phyloP scores from a whole-genome alignment of 345 rosid genomes.

The Populus davidiana region DNA sequence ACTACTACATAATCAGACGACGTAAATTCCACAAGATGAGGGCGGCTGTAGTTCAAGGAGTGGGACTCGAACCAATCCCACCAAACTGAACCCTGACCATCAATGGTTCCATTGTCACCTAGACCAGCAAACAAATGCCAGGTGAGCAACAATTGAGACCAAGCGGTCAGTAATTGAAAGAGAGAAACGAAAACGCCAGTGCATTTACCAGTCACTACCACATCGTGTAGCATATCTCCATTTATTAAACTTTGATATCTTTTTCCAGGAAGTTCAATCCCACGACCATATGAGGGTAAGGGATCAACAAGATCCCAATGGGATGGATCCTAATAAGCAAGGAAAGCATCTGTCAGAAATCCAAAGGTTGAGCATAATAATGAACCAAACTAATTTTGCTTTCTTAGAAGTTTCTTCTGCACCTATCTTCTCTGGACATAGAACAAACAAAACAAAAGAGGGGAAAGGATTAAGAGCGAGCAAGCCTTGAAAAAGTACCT shows the following conservation, averaged over 20 bases:
- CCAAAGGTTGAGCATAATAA: not conserved
- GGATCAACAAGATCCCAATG: constrained; percentile 85
- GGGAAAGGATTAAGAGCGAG: not conserved
- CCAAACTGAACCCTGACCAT: constrained; percentile 88
- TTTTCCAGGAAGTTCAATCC: constrained; percentile 71
- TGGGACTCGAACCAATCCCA: constrained; percentile 72
- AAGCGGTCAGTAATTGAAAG: not conserved
- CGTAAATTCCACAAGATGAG: constrained; percentile 76
- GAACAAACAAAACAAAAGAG: not conserved
- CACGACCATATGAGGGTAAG: constrained; percentile 84
- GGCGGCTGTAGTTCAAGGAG: constrained; percentile 78
- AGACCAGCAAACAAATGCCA: not conserved
- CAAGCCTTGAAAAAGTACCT: constrained; percentile 41
- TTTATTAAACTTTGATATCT: constrained; percentile 80
- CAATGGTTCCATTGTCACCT: constrained; percentile 91
- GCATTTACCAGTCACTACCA: constrained; percentile 69
- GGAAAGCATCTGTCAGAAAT: not conserved
- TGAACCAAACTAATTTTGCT: not conserved
- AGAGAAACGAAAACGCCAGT: not conserved
- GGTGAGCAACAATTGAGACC: not conserved
- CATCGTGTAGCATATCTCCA: constrained; percentile 68
- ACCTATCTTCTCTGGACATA: not conserved
- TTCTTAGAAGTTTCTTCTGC: not conserved
- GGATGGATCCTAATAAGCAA: constrained; percentile 54
- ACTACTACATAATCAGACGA: constrained; percentile 58